A percentile compares a stretch with the other conserved stretches of the same genome.
Conservation (phyloP, 257 asterid genomes). For the Solanum etuberosum region DNA sequence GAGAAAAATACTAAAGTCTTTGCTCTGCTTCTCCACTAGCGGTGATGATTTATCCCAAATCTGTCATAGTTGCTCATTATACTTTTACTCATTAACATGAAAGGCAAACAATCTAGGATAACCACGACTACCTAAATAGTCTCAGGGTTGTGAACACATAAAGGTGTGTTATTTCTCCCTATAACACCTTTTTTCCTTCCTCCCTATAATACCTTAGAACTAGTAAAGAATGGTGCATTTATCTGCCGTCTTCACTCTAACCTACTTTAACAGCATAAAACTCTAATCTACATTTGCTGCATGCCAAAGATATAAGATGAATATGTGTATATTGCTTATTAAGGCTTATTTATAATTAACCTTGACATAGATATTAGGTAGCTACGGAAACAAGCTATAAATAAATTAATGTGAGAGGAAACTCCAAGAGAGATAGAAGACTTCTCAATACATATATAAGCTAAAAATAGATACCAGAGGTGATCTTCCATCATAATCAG, state of each 20-base stretch:
- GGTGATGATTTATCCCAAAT: not conserved
- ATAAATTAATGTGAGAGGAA: not conserved
- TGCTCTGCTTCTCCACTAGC: not conserved
- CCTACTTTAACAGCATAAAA: not conserved
- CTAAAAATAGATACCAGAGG: conserved; percentile 37
- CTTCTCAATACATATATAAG: not conserved
- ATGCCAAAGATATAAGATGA: not conserved
- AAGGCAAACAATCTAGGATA: not conserved
- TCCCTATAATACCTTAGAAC: not conserved
- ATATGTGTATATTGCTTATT: not conserved
- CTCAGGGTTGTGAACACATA: not conserved
- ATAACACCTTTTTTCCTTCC: not conserved
- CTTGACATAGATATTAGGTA: not conserved
- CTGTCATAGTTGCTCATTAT: not conserved
- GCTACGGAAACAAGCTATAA: not conserved
- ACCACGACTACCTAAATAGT: not conserved
- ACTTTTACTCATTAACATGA: not conserved
- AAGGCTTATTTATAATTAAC: not conserved
- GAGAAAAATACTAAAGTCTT: not conserved
- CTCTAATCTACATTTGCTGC: not conserved
- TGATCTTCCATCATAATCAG: conserved; percentile 55
- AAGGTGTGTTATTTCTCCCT: not conserved
- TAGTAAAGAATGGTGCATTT: not conserved
- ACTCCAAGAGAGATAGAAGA: not conserved
- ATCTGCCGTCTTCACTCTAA: not conserved